Evolutionary conservation across 2,329 filamentous ascomycete genomes (phyloP), one percentile per base, ranked within the genome.

Genomic region (Colletotrichum chlorophyti): DNA sequence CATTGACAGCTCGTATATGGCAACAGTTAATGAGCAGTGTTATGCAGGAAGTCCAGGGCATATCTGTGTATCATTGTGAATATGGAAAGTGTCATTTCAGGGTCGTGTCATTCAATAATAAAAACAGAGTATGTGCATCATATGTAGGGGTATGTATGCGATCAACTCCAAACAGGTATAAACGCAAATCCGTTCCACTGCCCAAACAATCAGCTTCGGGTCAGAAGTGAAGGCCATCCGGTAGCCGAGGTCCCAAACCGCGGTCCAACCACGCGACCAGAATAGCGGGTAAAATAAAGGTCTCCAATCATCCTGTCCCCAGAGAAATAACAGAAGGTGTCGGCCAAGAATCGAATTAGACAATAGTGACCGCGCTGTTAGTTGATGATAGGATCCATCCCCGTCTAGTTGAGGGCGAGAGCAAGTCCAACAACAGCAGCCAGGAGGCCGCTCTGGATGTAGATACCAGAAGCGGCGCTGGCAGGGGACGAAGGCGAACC

Each of bases 391-490:
- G 7, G n/a, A n/a, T n/a, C 31, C 19, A 27, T n/a, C n/a, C 11
- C 35, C 27, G 15, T 46, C 34, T 41, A 58, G 45, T 65, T 69
- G 54, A 77, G 72, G 53, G 76, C 69, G 58, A 73, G 57, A 58
- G 72, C 76, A 31, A 74, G 75, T 24, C 73, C 72, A 52, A 80
- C 59, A 32, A 71, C 72, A 35, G 69, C 70, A 31, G 74, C 72
- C 41, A 80, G 61, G 53, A 79, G 61, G 42, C 76, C 75, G 60
- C 72, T 72, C 64, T 76, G 72, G 60, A 74, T 66, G 24, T 74
- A 64, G 35, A 79, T 67, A 34, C 69, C 66, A 42, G 45, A 57
- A 60, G 66, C 70, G 45, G 75, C 76, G 32, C 62, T 72, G 59
- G 69, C 72, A 35, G 65, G 64, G 21, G 63, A 17, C 24, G 65